Conservation (phyloP, 345 rosid genomes). For the Salix koriyanagi region DNA sequence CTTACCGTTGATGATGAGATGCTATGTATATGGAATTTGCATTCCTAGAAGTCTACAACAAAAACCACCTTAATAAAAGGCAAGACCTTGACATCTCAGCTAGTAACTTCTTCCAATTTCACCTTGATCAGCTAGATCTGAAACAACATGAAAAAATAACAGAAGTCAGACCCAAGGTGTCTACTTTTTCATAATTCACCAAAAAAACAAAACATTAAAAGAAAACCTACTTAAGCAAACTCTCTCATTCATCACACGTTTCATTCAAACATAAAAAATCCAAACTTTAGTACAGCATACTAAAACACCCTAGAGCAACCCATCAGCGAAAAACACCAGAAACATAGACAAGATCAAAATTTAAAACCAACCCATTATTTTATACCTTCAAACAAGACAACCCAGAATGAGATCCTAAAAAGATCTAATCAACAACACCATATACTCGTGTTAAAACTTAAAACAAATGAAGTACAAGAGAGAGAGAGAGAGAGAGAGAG, state of each 20-base stretch:
- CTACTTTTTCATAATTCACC: neutral
- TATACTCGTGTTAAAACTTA: neutral
- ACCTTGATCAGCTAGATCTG: conserved; percentile 13
- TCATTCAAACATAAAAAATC: neutral
- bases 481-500: neutral
- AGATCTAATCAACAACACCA: neutral
- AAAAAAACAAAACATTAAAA: neutral
- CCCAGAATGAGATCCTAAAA: neutral
- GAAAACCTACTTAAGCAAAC: neutral
- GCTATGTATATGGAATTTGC: neutral
- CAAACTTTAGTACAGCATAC: neutral
- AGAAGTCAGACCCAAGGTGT: neutral
- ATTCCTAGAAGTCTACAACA: neutral
- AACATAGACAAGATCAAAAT: neutral
- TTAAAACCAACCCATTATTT: neutral
- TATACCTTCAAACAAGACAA: neutral
- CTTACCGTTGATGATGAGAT: neutral
- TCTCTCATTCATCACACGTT: neutral
- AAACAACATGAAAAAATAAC: neutral
- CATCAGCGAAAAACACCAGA: neutral
- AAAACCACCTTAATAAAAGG: neutral
- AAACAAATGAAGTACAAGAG: neutral
- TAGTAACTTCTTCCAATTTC: neutral
- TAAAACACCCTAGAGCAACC: neutral
- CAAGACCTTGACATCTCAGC: conserved; percentile 1